Evolutionary conservation across 2,329 filamentous ascomycete genomes (phyloP).

Genomic region (Endothia cerciana): DNA sequence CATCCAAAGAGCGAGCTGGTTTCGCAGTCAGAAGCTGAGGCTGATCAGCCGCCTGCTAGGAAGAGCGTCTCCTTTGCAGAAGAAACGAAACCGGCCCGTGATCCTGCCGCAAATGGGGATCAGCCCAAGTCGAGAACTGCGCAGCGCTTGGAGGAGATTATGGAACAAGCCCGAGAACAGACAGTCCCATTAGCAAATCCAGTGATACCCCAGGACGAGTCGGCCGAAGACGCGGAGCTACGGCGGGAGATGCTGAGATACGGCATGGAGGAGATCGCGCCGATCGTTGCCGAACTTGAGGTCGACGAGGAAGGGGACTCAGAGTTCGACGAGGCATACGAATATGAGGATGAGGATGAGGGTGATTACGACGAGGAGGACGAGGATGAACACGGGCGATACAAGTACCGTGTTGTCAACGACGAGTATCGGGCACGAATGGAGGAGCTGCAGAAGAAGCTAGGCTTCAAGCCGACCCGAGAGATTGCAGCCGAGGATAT

Average conservation of each 20-base stretch:
- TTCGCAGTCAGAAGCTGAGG: conserved; percentile 22
- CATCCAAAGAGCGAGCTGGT: not conserved
- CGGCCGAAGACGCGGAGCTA: conserved; percentile 76
- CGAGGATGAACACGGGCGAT: conserved; percentile 74
- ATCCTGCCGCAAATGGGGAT: conserved; percentile 27
- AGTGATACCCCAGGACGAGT: conserved; percentile 74
- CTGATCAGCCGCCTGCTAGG: conserved; percentile 37
- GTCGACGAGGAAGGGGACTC: conserved; percentile 62
- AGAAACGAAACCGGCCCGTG: conserved; percentile 56
- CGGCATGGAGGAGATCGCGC: conserved; percentile 83
- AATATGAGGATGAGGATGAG: conserved; percentile 55
- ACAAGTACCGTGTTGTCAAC: conserved; percentile 66
- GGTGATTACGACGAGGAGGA: conserved; percentile 55
- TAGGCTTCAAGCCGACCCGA: conserved; percentile 61
- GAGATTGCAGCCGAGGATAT: conserved; percentile 42
- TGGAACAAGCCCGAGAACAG: conserved; percentile 59
- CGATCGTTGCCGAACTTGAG: conserved; percentile 89
- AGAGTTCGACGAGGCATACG: conserved; percentile 30
- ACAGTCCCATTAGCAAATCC: conserved; percentile 50
- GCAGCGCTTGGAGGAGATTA: conserved; percentile 58
- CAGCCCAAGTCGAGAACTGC: conserved; percentile 45
- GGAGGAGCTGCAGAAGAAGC: conserved; percentile 79
- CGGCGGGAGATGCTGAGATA: conserved; percentile 91
- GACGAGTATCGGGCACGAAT: conserved; percentile 81
- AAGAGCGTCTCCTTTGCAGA: conserved; percentile 68